These are phyloP conservation scores for Starmerella etchellsii DNA, from an alignment of 805 yeast genomes.

Conservation along the genomic window DNA sequence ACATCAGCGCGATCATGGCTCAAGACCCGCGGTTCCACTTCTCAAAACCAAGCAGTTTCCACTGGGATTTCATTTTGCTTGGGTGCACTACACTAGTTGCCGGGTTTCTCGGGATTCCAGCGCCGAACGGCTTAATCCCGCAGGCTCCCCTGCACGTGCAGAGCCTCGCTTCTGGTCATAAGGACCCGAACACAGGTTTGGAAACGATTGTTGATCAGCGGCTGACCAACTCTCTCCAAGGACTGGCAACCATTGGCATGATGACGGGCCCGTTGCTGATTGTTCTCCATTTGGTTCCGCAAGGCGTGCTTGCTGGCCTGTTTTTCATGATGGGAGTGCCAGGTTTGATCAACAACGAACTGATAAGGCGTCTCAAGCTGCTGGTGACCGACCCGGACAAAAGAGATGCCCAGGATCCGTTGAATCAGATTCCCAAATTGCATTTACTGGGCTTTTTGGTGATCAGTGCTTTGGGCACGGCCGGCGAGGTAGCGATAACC, in stretches of 20 bases:
- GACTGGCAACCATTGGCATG: slow-evolving; percentile 66
- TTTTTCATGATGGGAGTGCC: slow-evolving; percentile 87
- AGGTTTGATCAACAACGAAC: slow-evolving; percentile 56
- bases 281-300: slow-evolving; percentile 77
- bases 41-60: slow-evolving; percentile 78
- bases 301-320: slow-evolving; percentile 82
- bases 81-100: slow-evolving; percentile 81
- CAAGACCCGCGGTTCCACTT: slow-evolving; percentile 73
- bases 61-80: slow-evolving; percentile 76
- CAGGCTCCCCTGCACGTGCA: slow-evolving; percentile 92
- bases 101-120: slow-evolving; percentile 82
- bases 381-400: slow-evolving; percentile 44
- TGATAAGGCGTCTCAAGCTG: slow-evolving; percentile 50
- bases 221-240: slow-evolving; percentile 72
- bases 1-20: slow-evolving; percentile 85
- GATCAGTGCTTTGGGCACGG: slow-evolving; percentile 55
- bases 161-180: slow-evolving; percentile 39
- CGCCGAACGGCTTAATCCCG: slow-evolving; percentile 93
- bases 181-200: slow-evolving; percentile 12
- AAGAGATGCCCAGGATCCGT: slow-evolving; percentile 27
- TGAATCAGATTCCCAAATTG: slow-evolving; percentile 26
- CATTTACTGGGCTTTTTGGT: slow-evolving; percentile 41
- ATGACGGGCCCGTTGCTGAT: slow-evolving; percentile 80
- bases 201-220: slow-evolving; percentile 72
- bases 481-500: slow-evolving; percentile 73